phyloP scores from a whole-genome alignment of 1,284 basidiomycete genomes.

The Marasmius fiardii region DNA sequence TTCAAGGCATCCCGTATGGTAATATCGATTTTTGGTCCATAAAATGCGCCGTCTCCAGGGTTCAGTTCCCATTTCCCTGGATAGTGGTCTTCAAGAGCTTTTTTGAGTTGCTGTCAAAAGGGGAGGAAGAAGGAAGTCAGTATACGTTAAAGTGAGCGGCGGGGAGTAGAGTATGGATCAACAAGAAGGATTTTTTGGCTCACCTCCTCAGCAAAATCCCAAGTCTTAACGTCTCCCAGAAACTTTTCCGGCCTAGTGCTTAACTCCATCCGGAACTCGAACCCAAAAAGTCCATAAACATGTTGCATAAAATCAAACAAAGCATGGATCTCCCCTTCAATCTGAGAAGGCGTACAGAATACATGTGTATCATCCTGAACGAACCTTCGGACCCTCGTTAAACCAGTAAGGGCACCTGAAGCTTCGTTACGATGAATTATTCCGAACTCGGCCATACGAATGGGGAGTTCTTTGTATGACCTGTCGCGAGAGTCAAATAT shows the following conservation, averaged over 20 bases:
- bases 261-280: constrained; percentile 93
- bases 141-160: constrained; percentile 6
- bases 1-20: constrained; percentile 91
- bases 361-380: constrained; percentile 97
- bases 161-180: too few species aligned
- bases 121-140: neutral
- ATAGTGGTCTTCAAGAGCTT: constrained; percentile 84
- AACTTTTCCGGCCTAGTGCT: constrained; percentile 97
- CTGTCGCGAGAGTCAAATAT: constrained; percentile 96
- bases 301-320: constrained; percentile 96
- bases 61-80: constrained; percentile 93
- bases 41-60: constrained; percentile 96
- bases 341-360: constrained; percentile 96
- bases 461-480: constrained; percentile 93
- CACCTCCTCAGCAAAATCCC: constrained; percentile 87
- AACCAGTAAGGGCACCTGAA: constrained; percentile 88
- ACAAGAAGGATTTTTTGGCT: constrained; percentile 19
- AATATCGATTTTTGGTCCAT: constrained; percentile 98
- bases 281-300: constrained; percentile 95
- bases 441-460: constrained; percentile 98
- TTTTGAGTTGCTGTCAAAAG: constrained; percentile 68
- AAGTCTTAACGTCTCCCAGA: constrained; percentile 87
- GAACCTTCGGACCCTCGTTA: constrained; percentile 93
- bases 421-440: constrained; percentile 98
- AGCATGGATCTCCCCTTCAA: constrained; percentile 83